Percentiles rank a stretch among this genome's conserved stretches.
Conservation (phyloP, 148 eudicot species). For the Talinum fruticosum region DNA sequence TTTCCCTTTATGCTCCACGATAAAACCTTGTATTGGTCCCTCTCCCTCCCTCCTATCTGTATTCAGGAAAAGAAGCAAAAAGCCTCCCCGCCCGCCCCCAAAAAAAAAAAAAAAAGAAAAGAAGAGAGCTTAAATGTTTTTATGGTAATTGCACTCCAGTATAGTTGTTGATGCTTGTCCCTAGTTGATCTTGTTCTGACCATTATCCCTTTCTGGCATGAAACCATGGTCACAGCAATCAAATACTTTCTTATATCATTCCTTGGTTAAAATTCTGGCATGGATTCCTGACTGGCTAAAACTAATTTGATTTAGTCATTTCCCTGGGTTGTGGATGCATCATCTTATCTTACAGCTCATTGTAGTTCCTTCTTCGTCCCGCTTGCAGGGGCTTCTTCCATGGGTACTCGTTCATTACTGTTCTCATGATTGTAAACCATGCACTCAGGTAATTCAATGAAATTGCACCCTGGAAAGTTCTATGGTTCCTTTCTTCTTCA, state of each 20-base stretch:
- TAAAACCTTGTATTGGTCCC: not conserved
- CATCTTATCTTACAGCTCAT: not conserved
- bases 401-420: constrained; percentile 81
- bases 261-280: not conserved
- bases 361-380: constrained; percentile 2
- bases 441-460: constrained; percentile 68
- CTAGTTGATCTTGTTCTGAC: not conserved
- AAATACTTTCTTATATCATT: too few species aligned
- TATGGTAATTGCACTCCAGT: not conserved
- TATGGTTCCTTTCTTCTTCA: not conserved
- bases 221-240: not conserved
- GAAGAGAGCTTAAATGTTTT: not conserved
- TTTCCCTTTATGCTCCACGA: constrained; percentile 7
- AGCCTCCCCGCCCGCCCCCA: too few species aligned
- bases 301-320: not conserved
- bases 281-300: not conserved
- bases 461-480: not conserved
- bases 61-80: not conserved
- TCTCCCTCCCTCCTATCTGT: not conserved
- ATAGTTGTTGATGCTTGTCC: not conserved
- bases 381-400: constrained; percentile 89
- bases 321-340: not conserved
- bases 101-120: not conserved
- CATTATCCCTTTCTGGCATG: not conserved
- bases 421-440: constrained; percentile 92